A percentile compares a stretch with the other conserved stretches of the same genome.
Conservation (phyloP, 2,329 filamentous ascomycete genomes). For the Sarocladium brachiariae region DNA sequence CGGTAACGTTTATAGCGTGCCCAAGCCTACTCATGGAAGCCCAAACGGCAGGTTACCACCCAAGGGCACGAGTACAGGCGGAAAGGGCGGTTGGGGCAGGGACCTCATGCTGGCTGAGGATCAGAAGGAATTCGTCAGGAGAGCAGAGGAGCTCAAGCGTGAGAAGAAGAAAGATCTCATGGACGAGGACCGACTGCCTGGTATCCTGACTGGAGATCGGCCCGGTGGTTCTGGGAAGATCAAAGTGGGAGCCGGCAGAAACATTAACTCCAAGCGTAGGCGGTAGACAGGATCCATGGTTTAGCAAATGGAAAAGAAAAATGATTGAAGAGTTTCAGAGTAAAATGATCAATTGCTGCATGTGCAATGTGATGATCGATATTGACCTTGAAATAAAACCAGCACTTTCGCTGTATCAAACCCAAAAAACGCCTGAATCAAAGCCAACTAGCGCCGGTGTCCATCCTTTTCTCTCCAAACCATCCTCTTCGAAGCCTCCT, state of each 20-base stretch:
- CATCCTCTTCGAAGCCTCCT: no score
- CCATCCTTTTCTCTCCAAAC: slow-evolving; percentile 6
- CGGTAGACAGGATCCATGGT: background rate
- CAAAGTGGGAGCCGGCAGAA: slow-evolving; percentile 77
- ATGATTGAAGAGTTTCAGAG: no score
- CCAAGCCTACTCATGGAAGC: slow-evolving; percentile 78
- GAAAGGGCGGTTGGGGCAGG: slow-evolving; percentile 80
- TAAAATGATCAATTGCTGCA: background rate
- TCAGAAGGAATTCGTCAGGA: slow-evolving; percentile 81
- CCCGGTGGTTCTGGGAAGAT: slow-evolving; percentile 55
- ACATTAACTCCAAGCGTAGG: slow-evolving; percentile 64
- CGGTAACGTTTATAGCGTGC: slow-evolving; percentile 87
- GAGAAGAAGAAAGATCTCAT: slow-evolving; percentile 74
- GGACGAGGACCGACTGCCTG: slow-evolving; percentile 89
- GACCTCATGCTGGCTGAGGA: slow-evolving; percentile 85
- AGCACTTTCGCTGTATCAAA: slow-evolving; percentile 1
- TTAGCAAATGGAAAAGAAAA: no score
- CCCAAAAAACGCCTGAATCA: slow-evolving; percentile 11
- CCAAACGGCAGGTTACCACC: slow-evolving; percentile 67
- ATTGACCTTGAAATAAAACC: background rate
- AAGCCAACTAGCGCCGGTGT: slow-evolving; percentile 13
- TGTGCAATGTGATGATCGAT: background rate
- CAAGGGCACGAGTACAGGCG: slow-evolving; percentile 50
- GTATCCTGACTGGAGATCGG: slow-evolving; percentile 75
- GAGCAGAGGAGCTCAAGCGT: slow-evolving; percentile 56